These are phyloP conservation scores for Neurospora hispaniola DNA, from an alignment of 495 filamentous ascomycete species.

Conservation along the genomic window DNA sequence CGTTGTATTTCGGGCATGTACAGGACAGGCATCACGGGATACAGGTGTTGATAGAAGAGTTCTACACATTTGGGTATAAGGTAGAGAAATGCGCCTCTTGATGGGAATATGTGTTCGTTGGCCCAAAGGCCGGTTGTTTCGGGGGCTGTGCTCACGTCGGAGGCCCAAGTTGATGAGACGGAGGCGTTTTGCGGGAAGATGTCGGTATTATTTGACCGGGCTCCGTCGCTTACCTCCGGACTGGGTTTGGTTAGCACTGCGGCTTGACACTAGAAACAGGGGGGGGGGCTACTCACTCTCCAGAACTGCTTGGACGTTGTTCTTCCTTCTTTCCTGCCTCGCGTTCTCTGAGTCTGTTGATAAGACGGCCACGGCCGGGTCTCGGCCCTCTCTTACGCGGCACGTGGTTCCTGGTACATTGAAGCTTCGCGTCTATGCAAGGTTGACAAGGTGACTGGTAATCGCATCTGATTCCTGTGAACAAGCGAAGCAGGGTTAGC, in stretches of 20 bases:
- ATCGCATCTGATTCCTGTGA: slow-evolving; percentile 24
- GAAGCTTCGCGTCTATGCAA: slow-evolving; percentile 18
- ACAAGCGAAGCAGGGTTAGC: background rate
- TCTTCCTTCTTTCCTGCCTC: slow-evolving; percentile 1
- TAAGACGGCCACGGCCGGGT: slow-evolving; percentile 23
- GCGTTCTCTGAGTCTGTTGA: slow-evolving; percentile 21
- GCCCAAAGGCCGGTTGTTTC: slow-evolving; percentile 19
- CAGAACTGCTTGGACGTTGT: background rate
- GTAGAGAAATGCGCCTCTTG: slow-evolving; percentile 17
- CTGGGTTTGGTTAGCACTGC: background rate
- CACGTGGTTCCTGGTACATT: slow-evolving; percentile 28
- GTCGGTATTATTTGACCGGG: background rate
- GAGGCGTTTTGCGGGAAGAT: background rate
- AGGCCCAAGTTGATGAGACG: background rate
- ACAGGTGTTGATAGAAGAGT: slow-evolving; percentile 27
- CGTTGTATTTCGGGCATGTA: slow-evolving; percentile 22
- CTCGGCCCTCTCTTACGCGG: slow-evolving; percentile 26
- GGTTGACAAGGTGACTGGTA: slow-evolving; percentile 24
- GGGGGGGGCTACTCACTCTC: background rate
- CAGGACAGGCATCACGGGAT: slow-evolving; percentile 28
- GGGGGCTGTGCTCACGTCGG: slow-evolving; percentile 5
- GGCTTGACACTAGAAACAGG: background rate
- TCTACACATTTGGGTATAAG: slow-evolving; percentile 26
- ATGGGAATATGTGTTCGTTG: slow-evolving; percentile 18
- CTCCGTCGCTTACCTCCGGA: background rate